Evolutionary conservation across 108 stramenopile species (phyloP), one percentile per base, ranked within the genome.

Genomic region (Licmophora abbreviata): DNA sequence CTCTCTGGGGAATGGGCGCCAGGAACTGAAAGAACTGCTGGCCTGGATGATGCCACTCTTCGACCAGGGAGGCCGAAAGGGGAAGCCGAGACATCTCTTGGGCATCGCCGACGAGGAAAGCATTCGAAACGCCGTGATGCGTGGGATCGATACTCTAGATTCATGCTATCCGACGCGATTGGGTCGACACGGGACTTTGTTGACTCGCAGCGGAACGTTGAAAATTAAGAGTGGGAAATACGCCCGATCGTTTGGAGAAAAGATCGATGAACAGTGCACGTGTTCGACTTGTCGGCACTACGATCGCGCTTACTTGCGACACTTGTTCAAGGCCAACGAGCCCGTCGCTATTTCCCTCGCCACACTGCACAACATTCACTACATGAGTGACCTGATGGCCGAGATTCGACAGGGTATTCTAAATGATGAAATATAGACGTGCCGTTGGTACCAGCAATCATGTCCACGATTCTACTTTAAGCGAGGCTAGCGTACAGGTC

Each of bases 91-190:
- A 14, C 93, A 96, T 58, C 61, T 96, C 31, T 57, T 96, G 4
- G 95, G 95, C 23, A 94, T 96, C 54, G 95, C 89, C 20, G 93
- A 96, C 58, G 88, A 89, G 48, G 76, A 79, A 35, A 83, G 80
- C 28, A 80, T 93, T 23, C 56, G 76, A 0, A 63, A 80, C 37
- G 88, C 88, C 3, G 92, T 92, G 0, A 29, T 54, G 4, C 43
- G 60, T 23, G 95, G 95, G 7, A 82, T 93, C 29, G 95, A 96
- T 59, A 94, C 93, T 0, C 57, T 94, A 55, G 95, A 96, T 64
- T 82, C 77, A 0, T 93, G 88, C 44, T 94, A 92, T 84, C 95
- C 95, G 0, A 96, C 95, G 4, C 62, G 93, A 15, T 18, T 93
- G 2, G 73, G 64, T 5, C 71, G 95, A 1, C 93, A 94, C 56